Evolutionary conservation across 1,284 basidiomycete genomes (phyloP).

Genomic region (Moesziomyces sp.): DNA sequence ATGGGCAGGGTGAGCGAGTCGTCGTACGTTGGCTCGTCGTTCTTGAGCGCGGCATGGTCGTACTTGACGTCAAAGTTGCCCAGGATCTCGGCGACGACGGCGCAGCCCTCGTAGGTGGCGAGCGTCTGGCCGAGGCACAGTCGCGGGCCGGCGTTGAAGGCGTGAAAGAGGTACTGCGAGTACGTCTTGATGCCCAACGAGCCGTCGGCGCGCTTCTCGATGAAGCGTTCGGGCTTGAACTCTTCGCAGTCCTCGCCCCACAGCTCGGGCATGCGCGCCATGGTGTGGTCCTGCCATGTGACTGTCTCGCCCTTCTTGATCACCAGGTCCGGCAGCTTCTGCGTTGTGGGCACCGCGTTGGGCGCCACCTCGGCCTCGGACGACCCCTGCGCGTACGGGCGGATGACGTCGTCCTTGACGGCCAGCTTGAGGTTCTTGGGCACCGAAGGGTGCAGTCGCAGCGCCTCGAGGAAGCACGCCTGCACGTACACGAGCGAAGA

Average conservation of each 20-base stretch:
- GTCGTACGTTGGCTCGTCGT: slow-evolving; percentile 43
- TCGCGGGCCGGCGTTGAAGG: slow-evolving; percentile 64
- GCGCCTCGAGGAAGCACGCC: slow-evolving; percentile 55
- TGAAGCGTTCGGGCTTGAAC: slow-evolving; percentile 63
- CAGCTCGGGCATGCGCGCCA: slow-evolving; percentile 59
- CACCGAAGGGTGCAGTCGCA: slow-evolving; percentile 60
- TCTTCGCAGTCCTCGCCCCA: slow-evolving; percentile 63
- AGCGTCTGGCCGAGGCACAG: slow-evolving; percentile 64
- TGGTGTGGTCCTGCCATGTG: slow-evolving; percentile 53
- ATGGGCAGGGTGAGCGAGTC: slow-evolving; percentile 49
- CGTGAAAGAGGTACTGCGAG: slow-evolving; percentile 69
- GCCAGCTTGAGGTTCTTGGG: slow-evolving; percentile 57
- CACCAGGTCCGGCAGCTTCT: slow-evolving; percentile 47
- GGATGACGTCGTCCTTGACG: slow-evolving; percentile 56
- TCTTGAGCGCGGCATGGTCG: slow-evolving; percentile 30
- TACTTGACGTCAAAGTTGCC: slow-evolving; percentile 40
- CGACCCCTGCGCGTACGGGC: slow-evolving; percentile 36
- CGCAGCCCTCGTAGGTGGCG: slow-evolving; percentile 56
- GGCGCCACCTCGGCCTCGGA: slow-evolving; percentile 32
- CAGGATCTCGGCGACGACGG: slow-evolving; percentile 45
- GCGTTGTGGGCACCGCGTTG: slow-evolving; percentile 27
- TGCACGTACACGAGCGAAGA: slow-evolving; percentile 44
- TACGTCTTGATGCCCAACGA: slow-evolving; percentile 69
- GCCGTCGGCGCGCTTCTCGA: slow-evolving; percentile 59
- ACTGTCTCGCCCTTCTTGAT: slow-evolving; percentile 50